Base-by-base conservation (phyloP, 169 alveolate genomes). In the Plasmodium chabaudi region DNA sequence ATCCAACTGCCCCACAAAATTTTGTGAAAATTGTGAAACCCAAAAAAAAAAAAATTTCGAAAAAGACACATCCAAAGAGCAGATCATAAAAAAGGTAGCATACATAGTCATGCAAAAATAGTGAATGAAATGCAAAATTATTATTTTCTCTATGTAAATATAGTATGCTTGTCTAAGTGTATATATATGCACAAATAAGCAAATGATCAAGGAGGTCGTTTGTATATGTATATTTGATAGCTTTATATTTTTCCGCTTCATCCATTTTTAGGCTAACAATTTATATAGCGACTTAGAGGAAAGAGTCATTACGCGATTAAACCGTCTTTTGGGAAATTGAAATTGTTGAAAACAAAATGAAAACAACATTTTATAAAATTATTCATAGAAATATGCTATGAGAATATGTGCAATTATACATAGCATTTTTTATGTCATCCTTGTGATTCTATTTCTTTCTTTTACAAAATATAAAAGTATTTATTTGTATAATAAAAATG, bases 261-360 rank as follows among this genome's bases (percentile, higher is more conserved):
- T 39, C 15, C 44, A 19, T 47, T 47, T 53, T 19, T 39, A 75
- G 88, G 63, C 60, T 53, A 65, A 75, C 21, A 75, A 23, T 60
- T 61, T 75, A 21, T 75, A 75, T 67, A 51, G 5, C 34, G 88
- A 75, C 19, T 61, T 75, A 55, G 88, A 75, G 53, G 64, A 51
- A 17, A 65, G 67, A 47, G 34, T 75, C 5, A 19, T 75, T 15
- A 6, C 70, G 3, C 68, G 88, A 12, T 75, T 75, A 67, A 65
- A 56, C 25, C 10, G 12, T 27, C 34, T 60, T 17, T 75, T 75
- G 42, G 42, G 42, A 23, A 12, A 46, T 68, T 17, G 25, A 17
- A 55, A 39, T 55, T 19, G 19, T 21, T 9, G 6, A 12, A 0
- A 51, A n/a, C 1, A 15, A 15, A 15, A 51, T 51, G 59, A 13